These are phyloP conservation scores for Cucumis sativus DNA, from an alignment of 306 rosid species.

Conservation along the genomic window DNA sequence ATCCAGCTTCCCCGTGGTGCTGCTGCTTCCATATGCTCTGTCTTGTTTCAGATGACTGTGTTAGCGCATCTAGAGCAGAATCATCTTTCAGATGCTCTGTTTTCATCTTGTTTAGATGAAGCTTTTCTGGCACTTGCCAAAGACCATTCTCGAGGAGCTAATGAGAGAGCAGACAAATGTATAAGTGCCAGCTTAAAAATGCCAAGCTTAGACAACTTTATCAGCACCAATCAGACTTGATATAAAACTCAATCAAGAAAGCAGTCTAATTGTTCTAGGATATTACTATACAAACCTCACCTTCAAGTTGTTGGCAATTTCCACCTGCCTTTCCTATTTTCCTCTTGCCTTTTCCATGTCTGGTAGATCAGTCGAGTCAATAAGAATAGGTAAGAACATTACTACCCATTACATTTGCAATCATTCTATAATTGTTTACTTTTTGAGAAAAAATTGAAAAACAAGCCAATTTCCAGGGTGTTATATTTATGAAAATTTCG, in stretches of 20 bases:
- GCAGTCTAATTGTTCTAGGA: not conserved
- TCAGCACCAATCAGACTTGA: not conserved
- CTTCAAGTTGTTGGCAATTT: not conserved
- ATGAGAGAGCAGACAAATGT: conserved; percentile 12
- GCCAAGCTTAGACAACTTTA: not conserved
- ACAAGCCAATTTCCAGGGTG: not conserved
- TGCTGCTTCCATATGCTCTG: conserved; percentile 51
- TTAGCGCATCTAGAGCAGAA: conserved; percentile 92
- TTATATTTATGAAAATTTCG: too few species aligned
- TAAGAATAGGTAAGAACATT: too few species aligned
- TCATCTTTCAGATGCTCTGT: conserved; percentile 88
- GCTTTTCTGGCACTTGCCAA: conserved; percentile 89
- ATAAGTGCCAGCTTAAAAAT: not conserved
- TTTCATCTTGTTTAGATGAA: conserved; percentile 64
- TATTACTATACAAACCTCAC: not conserved
- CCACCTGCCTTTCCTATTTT: conserved; percentile 14
- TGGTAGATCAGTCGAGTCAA: conserved; percentile 89
- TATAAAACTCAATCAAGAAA: not conserved
- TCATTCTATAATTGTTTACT: not conserved
- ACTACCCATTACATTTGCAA: not conserved
- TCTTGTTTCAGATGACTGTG: conserved; percentile 57
- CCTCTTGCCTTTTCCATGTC: conserved; percentile 84
- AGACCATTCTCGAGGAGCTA: conserved; percentile 92
- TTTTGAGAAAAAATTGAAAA: not conserved
- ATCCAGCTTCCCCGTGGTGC: conserved; percentile 94